Conservation (phyloP, 257 asterid genomes). For the Solanum okadae region DNA sequence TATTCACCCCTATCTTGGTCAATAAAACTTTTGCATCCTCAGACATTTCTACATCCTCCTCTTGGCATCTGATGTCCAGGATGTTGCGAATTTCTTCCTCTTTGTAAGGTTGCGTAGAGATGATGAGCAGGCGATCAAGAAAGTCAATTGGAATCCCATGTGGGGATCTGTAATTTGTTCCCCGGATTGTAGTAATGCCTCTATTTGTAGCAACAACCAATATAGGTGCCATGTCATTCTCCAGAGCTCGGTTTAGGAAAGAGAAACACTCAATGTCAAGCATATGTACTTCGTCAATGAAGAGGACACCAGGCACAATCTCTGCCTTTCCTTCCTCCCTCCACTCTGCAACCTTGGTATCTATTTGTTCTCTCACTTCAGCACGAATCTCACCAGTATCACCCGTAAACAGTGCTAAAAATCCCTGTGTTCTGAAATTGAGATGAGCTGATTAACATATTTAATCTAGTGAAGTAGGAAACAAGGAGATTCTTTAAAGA, state of each 20-base stretch:
- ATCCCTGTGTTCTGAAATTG: constrained; percentile 79
- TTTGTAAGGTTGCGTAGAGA: constrained; percentile 84
- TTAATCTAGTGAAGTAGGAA: background rate
- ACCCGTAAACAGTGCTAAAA: constrained; percentile 83
- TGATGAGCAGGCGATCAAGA: constrained; percentile 89
- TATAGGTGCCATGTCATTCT: constrained; percentile 96
- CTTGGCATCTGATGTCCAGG: constrained; percentile 75
- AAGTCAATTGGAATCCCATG: constrained; percentile 89
- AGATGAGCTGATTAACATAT: background rate
- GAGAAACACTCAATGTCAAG: constrained; percentile 96
- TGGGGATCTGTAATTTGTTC: constrained; percentile 82
- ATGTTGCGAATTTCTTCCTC: constrained; percentile 72
- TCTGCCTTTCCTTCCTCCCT: constrained; percentile 98
- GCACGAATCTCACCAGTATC: constrained; percentile 92
- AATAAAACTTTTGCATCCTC: constrained; percentile 72
- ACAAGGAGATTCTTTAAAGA: background rate
- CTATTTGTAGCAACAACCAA: constrained; percentile 90
- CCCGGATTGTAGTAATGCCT: constrained; percentile 84
- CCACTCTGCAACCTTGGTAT: constrained; percentile 98
- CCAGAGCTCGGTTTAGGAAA: constrained; percentile 86
- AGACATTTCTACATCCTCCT: constrained; percentile 88
- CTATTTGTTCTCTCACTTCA: constrained; percentile 94
- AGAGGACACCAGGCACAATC: constrained; percentile 88
- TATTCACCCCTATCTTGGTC: constrained; percentile 82
- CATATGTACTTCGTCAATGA: constrained; percentile 99